Percentiles rank a stretch among this genome's conserved stretches.
phyloP scores from a whole-genome alignment of 2,329 filamentous ascomycete species.

The Pseudopyricularia javanii region DNA sequence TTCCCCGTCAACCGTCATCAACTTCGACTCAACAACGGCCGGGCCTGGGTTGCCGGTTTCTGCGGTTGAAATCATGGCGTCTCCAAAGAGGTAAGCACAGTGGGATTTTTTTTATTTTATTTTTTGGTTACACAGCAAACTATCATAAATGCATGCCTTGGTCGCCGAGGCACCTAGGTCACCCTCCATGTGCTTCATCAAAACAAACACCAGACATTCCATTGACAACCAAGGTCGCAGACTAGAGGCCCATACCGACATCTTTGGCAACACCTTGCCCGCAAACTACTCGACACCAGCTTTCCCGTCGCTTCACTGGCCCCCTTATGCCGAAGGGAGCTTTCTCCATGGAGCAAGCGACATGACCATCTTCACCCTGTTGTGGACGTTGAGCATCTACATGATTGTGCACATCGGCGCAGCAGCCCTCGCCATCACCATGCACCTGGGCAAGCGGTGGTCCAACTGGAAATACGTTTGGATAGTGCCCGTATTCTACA shows the following conservation, averaged over 20 bases:
- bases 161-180: no score
- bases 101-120: no score
- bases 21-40: no score
- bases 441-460: slow-evolving; percentile 49
- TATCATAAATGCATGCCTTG: no score
- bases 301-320: slow-evolving; percentile 78
- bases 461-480: slow-evolving; percentile 52
- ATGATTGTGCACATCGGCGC: slow-evolving; percentile 62
- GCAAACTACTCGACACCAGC: slow-evolving; percentile 51
- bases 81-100: neutral
- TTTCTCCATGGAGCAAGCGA: slow-evolving; percentile 64
- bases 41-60: neutral
- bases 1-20: no score
- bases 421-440: slow-evolving; percentile 56
- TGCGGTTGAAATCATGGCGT: neutral
- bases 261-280: slow-evolving; percentile 21
- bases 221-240: no score
- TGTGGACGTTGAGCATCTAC: slow-evolving; percentile 77
- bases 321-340: slow-evolving; percentile 35
- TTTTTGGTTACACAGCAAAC: no score
- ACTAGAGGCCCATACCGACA: neutral
- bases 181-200: no score
- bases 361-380: slow-evolving; percentile 77
- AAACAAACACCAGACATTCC: no score
- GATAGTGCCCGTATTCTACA: slow-evolving; percentile 60